These are phyloP conservation scores for Pyrus pyrifolia DNA, from an alignment of 306 rosid genomes.

Conservation along the genomic window DNA sequence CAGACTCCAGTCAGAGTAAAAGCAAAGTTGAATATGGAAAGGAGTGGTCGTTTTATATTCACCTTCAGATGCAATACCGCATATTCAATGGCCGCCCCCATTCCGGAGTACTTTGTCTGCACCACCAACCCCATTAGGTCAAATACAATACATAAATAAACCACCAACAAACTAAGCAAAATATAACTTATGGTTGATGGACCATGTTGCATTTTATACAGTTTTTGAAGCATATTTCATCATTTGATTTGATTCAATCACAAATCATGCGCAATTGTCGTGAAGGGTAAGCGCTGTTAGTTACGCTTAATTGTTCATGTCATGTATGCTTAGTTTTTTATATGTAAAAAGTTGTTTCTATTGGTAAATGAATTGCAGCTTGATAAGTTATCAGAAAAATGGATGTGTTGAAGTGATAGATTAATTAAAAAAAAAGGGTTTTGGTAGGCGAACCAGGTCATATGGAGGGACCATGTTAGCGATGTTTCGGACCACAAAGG, in stretches of 20 bases:
- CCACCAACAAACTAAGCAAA: not conserved
- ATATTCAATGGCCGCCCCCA: conserved; percentile 97
- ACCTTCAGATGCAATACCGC: conserved; percentile 84
- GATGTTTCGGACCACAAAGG: conserved; percentile 87
- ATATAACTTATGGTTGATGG: not conserved
- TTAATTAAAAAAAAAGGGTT: not conserved
- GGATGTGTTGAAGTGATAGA: not conserved
- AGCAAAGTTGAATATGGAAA: conserved; percentile 3
- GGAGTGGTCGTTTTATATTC: not conserved
- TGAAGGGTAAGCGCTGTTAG: not conserved
- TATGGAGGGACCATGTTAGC: conserved; percentile 97
- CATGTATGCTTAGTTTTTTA: not conserved
- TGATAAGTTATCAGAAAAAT: not conserved
- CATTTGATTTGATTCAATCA: not conserved
- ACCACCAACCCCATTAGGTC: not conserved
- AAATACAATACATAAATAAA: not conserved
- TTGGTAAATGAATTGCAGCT: too few relatives aligned
- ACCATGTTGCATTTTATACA: not conserved
- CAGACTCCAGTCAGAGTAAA: not conserved
- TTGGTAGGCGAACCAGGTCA: conserved; percentile 46
- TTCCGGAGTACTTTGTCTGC: conserved; percentile 79
- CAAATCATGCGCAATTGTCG: not conserved
- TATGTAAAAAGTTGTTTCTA: not conserved
- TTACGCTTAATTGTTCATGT: not conserved
- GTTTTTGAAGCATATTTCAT: not conserved